phyloP scores from a whole-genome alignment of 2,329 filamentous ascomycete genomes.

The Paecilomyces fulvus region DNA sequence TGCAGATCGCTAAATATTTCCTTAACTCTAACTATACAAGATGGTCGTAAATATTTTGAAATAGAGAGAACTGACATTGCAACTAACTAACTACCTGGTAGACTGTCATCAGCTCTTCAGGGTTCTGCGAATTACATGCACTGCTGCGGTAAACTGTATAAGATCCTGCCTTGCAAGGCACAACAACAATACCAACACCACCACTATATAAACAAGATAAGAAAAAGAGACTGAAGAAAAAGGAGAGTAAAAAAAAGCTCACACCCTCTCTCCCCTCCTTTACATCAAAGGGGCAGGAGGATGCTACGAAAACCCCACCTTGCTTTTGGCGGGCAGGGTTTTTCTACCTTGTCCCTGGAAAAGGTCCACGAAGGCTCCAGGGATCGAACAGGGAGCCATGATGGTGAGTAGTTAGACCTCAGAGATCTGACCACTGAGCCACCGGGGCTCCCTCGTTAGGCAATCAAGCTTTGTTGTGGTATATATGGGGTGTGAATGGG shows the following conservation, averaged over 20 bases:
- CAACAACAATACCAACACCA: neutral
- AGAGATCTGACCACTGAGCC: neutral
- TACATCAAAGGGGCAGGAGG: neutral
- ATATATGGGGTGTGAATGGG: neutral
- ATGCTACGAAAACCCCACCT: neutral
- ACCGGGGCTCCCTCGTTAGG: neutral
- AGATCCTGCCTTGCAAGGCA: no score
- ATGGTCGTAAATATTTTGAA: no score
- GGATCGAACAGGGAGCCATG: neutral
- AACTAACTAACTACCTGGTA: no score
- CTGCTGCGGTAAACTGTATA: no score
- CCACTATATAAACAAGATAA: neutral
- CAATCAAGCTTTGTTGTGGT: neutral
- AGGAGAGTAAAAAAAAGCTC: neutral
- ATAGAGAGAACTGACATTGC: no score
- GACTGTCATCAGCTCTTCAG: no score
- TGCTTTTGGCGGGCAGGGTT: neutral
- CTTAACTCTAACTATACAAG: no score
- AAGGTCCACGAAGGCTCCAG: neutral
- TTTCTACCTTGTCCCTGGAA: neutral
- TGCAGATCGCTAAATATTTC: no score
- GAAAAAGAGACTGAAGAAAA: neutral
- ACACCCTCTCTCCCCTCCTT: neutral
- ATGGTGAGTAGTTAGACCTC: neutral
- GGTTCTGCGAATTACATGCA: no score